Conservation (phyloP, 164 flowering plant genomes). For the Buxus sempervirens region DNA sequence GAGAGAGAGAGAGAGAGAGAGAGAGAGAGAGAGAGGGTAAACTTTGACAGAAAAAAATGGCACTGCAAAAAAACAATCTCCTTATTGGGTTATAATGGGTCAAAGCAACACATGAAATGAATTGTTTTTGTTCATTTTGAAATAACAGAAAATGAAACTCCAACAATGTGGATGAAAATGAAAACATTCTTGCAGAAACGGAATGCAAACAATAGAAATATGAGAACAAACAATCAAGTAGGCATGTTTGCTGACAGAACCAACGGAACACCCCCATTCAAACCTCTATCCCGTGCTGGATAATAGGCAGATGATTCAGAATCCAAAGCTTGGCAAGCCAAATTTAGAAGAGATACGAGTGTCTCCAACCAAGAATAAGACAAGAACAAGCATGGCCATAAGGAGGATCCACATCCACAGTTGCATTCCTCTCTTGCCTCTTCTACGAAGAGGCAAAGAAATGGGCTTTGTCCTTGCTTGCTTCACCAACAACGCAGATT, state of each 20-base stretch:
- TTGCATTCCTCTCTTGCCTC: conserved; percentile 55
- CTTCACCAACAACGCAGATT: conserved; percentile 33
- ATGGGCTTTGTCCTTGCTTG: conserved; percentile 47
- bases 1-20: background rate
- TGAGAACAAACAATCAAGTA: background rate
- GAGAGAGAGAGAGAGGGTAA: conserved; percentile 2
- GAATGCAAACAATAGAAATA: background rate
- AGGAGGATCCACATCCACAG: conserved; percentile 64
- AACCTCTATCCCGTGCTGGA: background rate
- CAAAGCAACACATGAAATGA: conserved; percentile 15
- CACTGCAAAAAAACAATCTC: no score
- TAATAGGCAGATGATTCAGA: conserved; percentile 17
- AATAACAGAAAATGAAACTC: conserved; percentile 4
- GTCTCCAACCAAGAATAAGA: conserved; percentile 47
- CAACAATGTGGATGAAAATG: conserved; percentile 4
- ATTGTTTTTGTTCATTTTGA: conserved; percentile 2
- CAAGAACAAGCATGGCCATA: conserved; percentile 25
- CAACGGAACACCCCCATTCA: conserved; percentile 4
- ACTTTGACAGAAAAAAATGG: background rate
- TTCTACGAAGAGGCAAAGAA: conserved; percentile 66
- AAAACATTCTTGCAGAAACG: background rate
- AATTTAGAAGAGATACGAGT: conserved; percentile 23
- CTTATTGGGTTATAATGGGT: conserved; percentile 8
- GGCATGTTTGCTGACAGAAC: no score
- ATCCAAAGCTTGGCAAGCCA: conserved; percentile 22